Conservation (phyloP, 2,329 filamentous ascomycete species). For the Didymella keratinophila region DNA sequence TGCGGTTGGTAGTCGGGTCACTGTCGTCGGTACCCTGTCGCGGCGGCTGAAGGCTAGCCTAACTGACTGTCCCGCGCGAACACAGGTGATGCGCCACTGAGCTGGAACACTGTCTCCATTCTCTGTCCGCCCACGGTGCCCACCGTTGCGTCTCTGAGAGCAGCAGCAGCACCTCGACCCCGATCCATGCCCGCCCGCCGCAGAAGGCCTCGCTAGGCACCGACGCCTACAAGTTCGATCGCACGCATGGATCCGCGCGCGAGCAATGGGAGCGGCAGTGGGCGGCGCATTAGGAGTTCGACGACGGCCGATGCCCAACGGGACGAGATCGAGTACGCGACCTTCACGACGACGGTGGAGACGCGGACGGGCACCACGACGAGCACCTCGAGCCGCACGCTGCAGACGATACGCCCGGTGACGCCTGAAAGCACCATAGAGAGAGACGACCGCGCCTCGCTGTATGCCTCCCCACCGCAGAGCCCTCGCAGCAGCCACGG, state of each 20-base stretch:
- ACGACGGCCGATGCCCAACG: conserved; percentile 12
- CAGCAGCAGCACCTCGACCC: not conserved
- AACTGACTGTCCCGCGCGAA: not conserved
- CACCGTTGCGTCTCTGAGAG: not conserved
- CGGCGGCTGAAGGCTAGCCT: not conserved
- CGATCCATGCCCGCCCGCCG: conserved; percentile 14
- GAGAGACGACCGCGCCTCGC: conserved; percentile 51
- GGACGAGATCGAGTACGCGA: conserved; percentile 10
- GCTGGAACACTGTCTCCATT: not conserved
- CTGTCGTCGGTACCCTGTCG: no score
- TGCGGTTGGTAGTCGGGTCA: not conserved
- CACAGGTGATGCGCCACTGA: not conserved
- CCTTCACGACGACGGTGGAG: conserved; percentile 11
- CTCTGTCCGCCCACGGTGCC: not conserved
- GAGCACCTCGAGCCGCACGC: conserved; percentile 21
- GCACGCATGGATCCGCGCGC: conserved; percentile 13
- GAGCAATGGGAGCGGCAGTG: conserved; percentile 2
- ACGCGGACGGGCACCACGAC: conserved; percentile 9
- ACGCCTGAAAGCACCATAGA: conserved; percentile 57
- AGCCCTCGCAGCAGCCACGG: conserved; percentile 39
- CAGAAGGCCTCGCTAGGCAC: conserved; percentile 12
- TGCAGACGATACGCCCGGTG: conserved; percentile 65
- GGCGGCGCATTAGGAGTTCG: conserved; percentile 12
- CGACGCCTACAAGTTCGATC: no score
- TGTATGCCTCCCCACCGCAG: conserved; percentile 38